Percentiles rank a stretch among this genome's conserved stretches.
Evolutionary conservation across 2,329 filamentous ascomycete genomes (phyloP).

Genomic region (Cytospora schulzeri): DNA sequence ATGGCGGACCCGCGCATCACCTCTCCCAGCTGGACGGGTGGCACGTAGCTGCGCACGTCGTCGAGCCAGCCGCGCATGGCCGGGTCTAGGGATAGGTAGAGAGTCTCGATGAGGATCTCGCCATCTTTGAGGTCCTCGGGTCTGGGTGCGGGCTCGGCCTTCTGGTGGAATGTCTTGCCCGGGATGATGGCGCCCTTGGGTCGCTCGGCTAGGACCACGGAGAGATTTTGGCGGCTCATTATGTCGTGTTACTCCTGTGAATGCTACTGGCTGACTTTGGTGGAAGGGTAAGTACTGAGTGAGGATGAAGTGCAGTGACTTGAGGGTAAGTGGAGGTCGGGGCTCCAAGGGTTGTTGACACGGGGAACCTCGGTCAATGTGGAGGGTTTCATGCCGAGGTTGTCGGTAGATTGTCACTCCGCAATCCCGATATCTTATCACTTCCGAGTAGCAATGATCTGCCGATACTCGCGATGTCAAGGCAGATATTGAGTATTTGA

Average conservation of each 20-base stretch:
- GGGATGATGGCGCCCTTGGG: conserved; percentile 63
- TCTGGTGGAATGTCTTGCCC: conserved; percentile 63
- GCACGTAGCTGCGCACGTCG: conserved; percentile 51
- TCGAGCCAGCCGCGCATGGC: conserved; percentile 68
- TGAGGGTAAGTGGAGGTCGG: not conserved
- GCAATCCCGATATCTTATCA: not conserved
- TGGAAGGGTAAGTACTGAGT: not conserved
- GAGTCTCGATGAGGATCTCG: conserved; percentile 51
- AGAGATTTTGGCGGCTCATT: conserved; percentile 25
- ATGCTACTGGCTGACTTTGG: not conserved
- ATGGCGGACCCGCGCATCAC: conserved; percentile 62
- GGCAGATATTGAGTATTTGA: not conserved
- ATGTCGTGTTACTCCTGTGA: not conserved
- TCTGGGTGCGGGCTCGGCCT: conserved; percentile 53
- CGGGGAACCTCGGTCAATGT: not conserved
- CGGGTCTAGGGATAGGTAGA: conserved; percentile 64
- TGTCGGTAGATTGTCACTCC: not conserved
- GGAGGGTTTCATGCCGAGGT: not conserved
- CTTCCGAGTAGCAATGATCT: not conserved
- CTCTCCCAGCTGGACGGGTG: conserved; percentile 61
- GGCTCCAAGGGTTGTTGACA: not conserved
- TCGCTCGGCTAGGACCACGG: conserved; percentile 61
- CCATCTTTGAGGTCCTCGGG: conserved; percentile 50
- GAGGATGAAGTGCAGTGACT: not conserved
- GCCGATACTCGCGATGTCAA: not conserved